Conservation (phyloP, 352 stramenopile species). For the Phytophthora sansomeana region DNA sequence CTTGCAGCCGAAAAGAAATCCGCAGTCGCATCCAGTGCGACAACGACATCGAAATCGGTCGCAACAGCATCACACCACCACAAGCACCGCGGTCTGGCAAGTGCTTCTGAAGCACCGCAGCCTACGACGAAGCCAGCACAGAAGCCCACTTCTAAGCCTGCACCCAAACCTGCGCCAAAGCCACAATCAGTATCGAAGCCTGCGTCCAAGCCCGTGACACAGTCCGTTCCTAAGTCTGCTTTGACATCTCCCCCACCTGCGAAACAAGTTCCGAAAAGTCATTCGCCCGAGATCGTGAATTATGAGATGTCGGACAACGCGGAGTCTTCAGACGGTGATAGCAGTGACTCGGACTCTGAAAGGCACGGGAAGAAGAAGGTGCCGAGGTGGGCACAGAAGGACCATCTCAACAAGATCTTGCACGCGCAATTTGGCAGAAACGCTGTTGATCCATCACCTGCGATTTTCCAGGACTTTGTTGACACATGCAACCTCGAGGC, state of each 20-base stretch:
- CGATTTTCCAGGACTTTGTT: constrained; percentile 87
- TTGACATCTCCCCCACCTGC: constrained; percentile 8
- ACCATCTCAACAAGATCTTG: constrained; percentile 77
- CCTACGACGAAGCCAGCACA: constrained; percentile 25
- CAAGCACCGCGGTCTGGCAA: constrained; percentile 34
- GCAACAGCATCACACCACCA: constrained; percentile 16
- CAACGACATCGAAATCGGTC: constrained; percentile 12
- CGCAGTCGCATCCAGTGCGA: constrained; percentile 12
- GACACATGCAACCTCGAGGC: constrained; percentile 86
- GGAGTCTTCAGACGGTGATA: constrained; percentile 60
- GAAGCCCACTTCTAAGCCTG: too few species aligned
- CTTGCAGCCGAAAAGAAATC: constrained; percentile 56
- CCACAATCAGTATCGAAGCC: constrained; percentile 12
- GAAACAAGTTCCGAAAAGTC: constrained; percentile 38
- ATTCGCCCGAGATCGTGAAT: constrained; percentile 45
- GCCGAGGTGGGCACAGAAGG: constrained; percentile 77
- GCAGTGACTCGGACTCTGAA: constrained; percentile 56
- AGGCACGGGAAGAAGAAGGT: constrained; percentile 78
- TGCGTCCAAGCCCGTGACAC: constrained; percentile 15
- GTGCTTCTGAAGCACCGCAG: constrained; percentile 25
- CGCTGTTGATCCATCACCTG: constrained; percentile 75
- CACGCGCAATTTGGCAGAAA: constrained; percentile 79
- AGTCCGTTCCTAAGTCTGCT: constrained; percentile 15
- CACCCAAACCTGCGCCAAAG: constrained; percentile 26
- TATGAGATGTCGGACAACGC: constrained; percentile 87